phyloP scores from a whole-genome alignment of 1,284 basidiomycete genomes.

The Trametes polyzona region DNA sequence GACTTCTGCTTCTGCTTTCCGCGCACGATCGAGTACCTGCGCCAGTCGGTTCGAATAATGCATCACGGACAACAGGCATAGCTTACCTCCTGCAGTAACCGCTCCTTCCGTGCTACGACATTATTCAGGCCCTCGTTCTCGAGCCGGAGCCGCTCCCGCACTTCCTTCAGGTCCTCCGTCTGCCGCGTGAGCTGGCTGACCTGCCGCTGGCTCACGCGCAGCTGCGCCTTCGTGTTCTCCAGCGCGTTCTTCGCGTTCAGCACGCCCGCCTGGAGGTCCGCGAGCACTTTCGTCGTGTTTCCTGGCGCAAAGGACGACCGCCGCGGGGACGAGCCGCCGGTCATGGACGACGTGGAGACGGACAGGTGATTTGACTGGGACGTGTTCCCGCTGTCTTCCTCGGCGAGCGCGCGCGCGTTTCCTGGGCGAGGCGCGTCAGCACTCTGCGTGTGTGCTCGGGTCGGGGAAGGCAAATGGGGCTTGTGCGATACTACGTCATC shows the following conservation, averaged over 20 bases:
- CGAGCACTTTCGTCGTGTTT: slow-evolving; percentile 81
- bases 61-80: background rate
- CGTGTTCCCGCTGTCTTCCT: slow-evolving; percentile 52
- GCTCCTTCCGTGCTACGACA: slow-evolving; percentile 84
- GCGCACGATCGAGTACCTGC: slow-evolving; percentile 77
- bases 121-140: slow-evolving; percentile 88
- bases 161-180: slow-evolving; percentile 86
- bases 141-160: slow-evolving; percentile 74
- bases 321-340: slow-evolving; percentile 36
- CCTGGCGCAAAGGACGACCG: slow-evolving; percentile 70
- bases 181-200: slow-evolving; percentile 81
- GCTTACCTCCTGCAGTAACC: slow-evolving; percentile 77
- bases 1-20: slow-evolving; percentile 80
- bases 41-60: background rate
- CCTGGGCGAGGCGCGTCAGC: slow-evolving; percentile 47
- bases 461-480: background rate
- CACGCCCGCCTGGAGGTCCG: slow-evolving; percentile 83
- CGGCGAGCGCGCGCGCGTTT: slow-evolving; percentile 78
- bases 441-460: background rate
- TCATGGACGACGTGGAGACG: slow-evolving; percentile 31
- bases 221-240: slow-evolving; percentile 81
- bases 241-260: slow-evolving; percentile 77
- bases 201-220: slow-evolving; percentile 75
- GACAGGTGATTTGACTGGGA: slow-evolving; percentile 26
- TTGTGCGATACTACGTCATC: background rate